These are phyloP conservation scores for Acrodontium crateriforme DNA, from an alignment of 2,329 filamentous ascomycete genomes.

Conservation along the genomic window DNA sequence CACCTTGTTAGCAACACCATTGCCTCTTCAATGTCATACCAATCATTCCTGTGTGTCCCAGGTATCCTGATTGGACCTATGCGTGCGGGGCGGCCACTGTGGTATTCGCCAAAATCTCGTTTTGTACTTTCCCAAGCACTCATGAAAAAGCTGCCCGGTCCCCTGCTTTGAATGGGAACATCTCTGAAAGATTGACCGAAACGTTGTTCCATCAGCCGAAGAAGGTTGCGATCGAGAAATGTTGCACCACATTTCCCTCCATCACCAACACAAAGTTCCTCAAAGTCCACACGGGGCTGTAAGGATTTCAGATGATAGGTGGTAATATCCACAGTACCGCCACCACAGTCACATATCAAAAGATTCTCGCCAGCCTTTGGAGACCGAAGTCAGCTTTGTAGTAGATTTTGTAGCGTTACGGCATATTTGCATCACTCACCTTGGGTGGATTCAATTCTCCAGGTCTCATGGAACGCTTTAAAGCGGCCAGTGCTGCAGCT, in stretches of 20 bases:
- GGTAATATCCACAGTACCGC: constrained; percentile 8
- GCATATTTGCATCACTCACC: constrained; percentile 1
- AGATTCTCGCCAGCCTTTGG: constrained; percentile 5
- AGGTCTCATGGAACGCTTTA: constrained; percentile 5
- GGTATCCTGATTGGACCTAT: constrained; percentile 1
- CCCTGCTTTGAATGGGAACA: constrained; percentile 4
- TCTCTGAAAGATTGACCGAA: constrained; percentile 6
- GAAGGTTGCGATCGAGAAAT: constrained; percentile 8
- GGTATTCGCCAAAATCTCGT: constrained; percentile 2
- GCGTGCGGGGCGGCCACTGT: too few species aligned
- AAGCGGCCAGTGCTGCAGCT: constrained; percentile 8
- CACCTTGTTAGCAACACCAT: constrained; percentile 5
- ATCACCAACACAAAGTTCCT: constrained; percentile 5
- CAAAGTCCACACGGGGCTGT: constrained; percentile 5
- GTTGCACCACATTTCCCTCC: constrained; percentile 8
- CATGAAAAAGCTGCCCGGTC: constrained; percentile 6
- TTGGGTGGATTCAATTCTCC: constrained; percentile 3
- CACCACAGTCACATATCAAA: constrained; percentile 8
- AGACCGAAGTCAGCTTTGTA: not conserved
- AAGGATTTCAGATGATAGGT: constrained; percentile 5
- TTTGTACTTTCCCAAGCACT: constrained; percentile 7
- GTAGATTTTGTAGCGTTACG: not conserved
- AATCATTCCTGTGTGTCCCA: too few species aligned
- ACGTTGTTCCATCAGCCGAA: constrained; percentile 6
- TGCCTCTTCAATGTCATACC: constrained; percentile 4